Base-by-base conservation (phyloP, 257 asterid genomes). In the Ilex asprella region DNA sequence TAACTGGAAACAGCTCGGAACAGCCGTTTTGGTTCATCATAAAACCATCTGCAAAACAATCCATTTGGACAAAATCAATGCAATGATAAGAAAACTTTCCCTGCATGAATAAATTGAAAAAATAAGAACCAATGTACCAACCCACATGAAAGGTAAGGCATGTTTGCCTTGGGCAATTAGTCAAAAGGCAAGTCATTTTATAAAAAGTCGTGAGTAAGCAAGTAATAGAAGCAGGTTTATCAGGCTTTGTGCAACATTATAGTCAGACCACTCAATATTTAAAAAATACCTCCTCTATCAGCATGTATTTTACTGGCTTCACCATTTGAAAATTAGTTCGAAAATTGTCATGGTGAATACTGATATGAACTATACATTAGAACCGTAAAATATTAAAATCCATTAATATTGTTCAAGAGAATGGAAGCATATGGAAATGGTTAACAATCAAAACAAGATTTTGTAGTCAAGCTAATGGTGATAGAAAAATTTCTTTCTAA, bases 11-110 rank as follows among this genome's bases (percentile, higher is more conserved):
- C 76, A 61, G 88, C 98, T 69, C 96, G 89, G 76, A 91, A 91
- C 39, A 88, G 74, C 70, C 92, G 84, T 80, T 91, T 91, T 57
- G 82, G 79, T 82, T 91, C 95, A 69, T 91, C 98, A 56, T 91
- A 91, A 70, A 91, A 82, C 98, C 98, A 91, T 73, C 98, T 91
- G 94, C 66, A 77, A 70, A 56, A 78, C 32, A 58, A 63, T 39
- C 53, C 60, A 46, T 2, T 31, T 43, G 10, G 50, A 10, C 12
- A 30, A 44, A 29, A 1, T 11, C 54, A 49, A 44, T 7, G 9
- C 50, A 8, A 49, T 49, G 54, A 49, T 49, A 12, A 49, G 54
- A 6, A 12, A 49, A 49, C 10, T 11, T 44, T 12, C 13, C 11
- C 9, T 7, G 1, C 50, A 1, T 7, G 50, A 7, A 44, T 44